These are phyloP conservation scores for Uronychia setigera DNA, from an alignment of 73 alveolate genomes.

Conservation along the genomic window DNA sequence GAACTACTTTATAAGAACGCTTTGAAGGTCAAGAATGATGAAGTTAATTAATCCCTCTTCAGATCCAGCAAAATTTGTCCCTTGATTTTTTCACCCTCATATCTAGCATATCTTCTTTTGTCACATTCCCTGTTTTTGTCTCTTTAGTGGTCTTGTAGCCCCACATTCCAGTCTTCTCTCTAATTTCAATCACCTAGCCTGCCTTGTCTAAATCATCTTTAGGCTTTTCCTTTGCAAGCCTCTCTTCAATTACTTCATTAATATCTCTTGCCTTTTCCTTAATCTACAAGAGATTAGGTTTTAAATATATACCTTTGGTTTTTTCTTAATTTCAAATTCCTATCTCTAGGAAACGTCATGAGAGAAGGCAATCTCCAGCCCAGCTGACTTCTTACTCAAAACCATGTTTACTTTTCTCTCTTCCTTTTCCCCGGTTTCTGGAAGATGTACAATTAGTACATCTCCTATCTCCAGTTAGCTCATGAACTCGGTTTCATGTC, in stretches of 20 bases:
- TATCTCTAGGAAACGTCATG: conserved; percentile 13
- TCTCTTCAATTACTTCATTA: conserved; percentile 23
- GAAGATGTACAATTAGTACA: background rate
- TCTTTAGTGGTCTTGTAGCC: conserved; percentile 17
- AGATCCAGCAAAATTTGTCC: conserved; percentile 60
- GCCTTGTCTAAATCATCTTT: background rate
- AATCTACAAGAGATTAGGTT: background rate
- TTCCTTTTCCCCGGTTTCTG: conserved; percentile 20
- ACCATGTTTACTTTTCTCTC: conserved; percentile 40
- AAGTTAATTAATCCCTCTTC: conserved; percentile 1
- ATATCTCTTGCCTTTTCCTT: conserved; percentile 22
- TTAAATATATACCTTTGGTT: conserved; percentile 12
- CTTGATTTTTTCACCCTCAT: conserved; percentile 42
- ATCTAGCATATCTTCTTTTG: conserved; percentile 43
- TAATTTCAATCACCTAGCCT: background rate
- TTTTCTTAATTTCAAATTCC: conserved; percentile 23
- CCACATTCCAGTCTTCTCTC: conserved; percentile 15
- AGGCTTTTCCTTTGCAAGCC: conserved; percentile 14
- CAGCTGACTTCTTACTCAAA: conserved; percentile 21
- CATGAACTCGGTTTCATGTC: conserved; percentile 18
- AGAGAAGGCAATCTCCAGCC: conserved; percentile 33
- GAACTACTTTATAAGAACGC: background rate
- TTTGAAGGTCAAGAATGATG: background rate
- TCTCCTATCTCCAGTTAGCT: conserved; percentile 35
- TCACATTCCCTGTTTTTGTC: background rate